Evolutionary conservation across 2,329 filamentous ascomycete species (phyloP).

Genomic region (Ceratocystis cacaofunesta): DNA sequence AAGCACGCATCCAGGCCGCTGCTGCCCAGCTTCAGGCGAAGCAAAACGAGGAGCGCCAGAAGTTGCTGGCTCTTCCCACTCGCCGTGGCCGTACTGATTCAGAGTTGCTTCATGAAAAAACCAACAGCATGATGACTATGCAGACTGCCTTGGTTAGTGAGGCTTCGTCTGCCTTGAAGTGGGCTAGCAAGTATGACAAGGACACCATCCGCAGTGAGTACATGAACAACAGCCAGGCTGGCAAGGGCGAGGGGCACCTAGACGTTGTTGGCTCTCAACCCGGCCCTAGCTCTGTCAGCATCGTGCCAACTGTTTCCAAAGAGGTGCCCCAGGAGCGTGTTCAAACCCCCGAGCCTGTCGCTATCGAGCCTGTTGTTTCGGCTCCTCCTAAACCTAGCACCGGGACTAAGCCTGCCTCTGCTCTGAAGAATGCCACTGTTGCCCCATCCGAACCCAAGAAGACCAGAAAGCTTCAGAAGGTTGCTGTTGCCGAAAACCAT

Average conservation of each 20-base stretch:
- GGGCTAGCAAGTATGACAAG: conserved; percentile 91
- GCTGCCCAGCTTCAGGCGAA: conserved; percentile 67
- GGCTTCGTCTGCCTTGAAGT: conserved; percentile 88
- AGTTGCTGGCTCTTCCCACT: conserved; percentile 27
- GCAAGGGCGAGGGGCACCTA: conserved; percentile 41
- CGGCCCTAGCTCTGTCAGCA: conserved; percentile 14
- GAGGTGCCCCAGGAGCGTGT: conserved; percentile 25
- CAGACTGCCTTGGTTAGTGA: conserved; percentile 74
- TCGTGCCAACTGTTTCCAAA: conserved; percentile 25
- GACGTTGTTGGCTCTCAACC: conserved; percentile 18
- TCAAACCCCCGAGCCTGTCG: conserved; percentile 27
- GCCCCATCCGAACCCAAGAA: conserved; percentile 3
- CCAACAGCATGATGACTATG: conserved; percentile 76
- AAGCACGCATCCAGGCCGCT: conserved; percentile 83
- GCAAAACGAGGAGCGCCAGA: conserved; percentile 43
- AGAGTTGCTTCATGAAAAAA: conserved; percentile 52
- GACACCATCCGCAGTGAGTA: conserved; percentile 76
- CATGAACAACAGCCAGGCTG: conserved; percentile 56
- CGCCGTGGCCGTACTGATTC: conserved; percentile 42
- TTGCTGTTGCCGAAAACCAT: conserved; percentile 28
- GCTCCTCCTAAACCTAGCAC: conserved; percentile 15
- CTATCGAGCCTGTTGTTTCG: conserved; percentile 2
- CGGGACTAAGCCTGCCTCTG: conserved; percentile 3
- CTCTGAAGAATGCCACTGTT: conserved; percentile 22
- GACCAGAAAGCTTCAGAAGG: conserved; percentile 41